Percentiles rank a stretch among this genome's conserved stretches.
Conservation (phyloP, 495 filamentous ascomycete species). For the Lasiosphaeria ovina region DNA sequence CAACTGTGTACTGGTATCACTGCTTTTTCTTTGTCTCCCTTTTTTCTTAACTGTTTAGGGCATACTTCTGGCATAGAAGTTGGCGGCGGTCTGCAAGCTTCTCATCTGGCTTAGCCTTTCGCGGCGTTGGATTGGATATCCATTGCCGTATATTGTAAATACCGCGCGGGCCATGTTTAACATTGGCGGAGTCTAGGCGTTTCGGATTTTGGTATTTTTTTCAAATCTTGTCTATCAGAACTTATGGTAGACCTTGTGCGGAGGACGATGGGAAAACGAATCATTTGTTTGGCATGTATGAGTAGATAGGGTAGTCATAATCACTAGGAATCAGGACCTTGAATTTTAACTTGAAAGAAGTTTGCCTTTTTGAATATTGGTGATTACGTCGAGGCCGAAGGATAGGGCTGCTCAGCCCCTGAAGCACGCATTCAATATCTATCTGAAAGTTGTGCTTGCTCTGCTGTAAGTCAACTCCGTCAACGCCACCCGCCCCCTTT, state of each 20-base stretch:
- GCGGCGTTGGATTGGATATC: constrained; percentile 21
- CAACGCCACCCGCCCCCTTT: not conserved
- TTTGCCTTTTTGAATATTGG: not conserved
- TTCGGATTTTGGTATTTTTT: not conserved
- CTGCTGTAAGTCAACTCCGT: not conserved
- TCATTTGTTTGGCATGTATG: constrained; percentile 22
- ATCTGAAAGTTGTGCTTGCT: not conserved
- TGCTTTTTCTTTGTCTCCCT: constrained; percentile 15
- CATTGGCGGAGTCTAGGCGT: constrained; percentile 20
- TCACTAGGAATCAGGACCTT: constrained; percentile 1
- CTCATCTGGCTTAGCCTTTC: constrained; percentile 3
- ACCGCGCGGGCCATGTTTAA: constrained; percentile 13
- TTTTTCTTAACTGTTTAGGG: constrained; percentile 35
- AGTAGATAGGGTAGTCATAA: constrained; percentile 22
- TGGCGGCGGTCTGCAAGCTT: constrained; percentile 12
- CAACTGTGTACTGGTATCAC: constrained; percentile 11
- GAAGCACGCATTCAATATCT: no score
- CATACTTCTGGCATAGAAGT: constrained; percentile 24
- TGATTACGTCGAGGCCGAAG: no score
- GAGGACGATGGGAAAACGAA: constrained; percentile 13
- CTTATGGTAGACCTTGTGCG: constrained; percentile 16
- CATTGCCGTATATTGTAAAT: constrained; percentile 13
- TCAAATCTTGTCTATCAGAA: not conserved
- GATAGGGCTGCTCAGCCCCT: no score
- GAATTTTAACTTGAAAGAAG: not conserved